phyloP scores from a whole-genome alignment of 345 rosid species.

The Garcia nutans region DNA sequence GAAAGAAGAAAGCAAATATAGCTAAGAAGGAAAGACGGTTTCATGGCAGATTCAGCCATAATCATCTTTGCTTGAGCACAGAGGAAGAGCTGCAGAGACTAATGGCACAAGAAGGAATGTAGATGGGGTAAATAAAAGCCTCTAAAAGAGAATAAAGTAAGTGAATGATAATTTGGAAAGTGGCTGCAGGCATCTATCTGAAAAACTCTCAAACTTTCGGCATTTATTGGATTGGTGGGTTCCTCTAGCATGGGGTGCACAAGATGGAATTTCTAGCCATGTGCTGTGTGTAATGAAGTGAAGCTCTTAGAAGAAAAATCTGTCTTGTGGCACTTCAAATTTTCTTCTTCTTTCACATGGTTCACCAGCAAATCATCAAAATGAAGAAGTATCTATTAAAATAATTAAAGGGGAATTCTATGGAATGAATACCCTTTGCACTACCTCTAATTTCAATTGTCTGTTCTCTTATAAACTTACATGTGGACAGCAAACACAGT shows the following conservation, averaged over 20 bases:
- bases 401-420: slow-evolving; percentile 21
- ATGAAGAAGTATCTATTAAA: slow-evolving; percentile 9
- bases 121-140: slow-evolving; percentile 28
- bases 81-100: slow-evolving; percentile 9
- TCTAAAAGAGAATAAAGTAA: slow-evolving; percentile 32
- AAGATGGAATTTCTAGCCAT: slow-evolving; percentile 11
- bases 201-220: slow-evolving; percentile 18
- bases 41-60: slow-evolving; percentile 4
- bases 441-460: not conserved
- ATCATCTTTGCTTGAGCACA: slow-evolving; percentile 28
- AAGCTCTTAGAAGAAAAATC: slow-evolving; percentile 2
- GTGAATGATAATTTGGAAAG: slow-evolving; percentile 18
- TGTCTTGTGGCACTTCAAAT: not conserved
- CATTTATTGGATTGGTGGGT: slow-evolving; percentile 19
- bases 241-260: slow-evolving; percentile 6
- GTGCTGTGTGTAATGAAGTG: slow-evolving; percentile 8
- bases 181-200: slow-evolving; percentile 31
- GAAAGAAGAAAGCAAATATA: slow-evolving; percentile 15
- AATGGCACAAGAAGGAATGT: slow-evolving; percentile 10
- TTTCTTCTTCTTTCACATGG: not conserved
- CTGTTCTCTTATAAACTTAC: not conserved
- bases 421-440: slow-evolving; percentile 3
- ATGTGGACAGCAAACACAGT: not conserved
- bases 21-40: not conserved
- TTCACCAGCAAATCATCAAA: slow-evolving; percentile 9